Evolutionary conservation across 371 early-diverging fungal species (phyloP), one percentile per base, ranked within the genome.

Genomic region (Nematocida major): DNA sequence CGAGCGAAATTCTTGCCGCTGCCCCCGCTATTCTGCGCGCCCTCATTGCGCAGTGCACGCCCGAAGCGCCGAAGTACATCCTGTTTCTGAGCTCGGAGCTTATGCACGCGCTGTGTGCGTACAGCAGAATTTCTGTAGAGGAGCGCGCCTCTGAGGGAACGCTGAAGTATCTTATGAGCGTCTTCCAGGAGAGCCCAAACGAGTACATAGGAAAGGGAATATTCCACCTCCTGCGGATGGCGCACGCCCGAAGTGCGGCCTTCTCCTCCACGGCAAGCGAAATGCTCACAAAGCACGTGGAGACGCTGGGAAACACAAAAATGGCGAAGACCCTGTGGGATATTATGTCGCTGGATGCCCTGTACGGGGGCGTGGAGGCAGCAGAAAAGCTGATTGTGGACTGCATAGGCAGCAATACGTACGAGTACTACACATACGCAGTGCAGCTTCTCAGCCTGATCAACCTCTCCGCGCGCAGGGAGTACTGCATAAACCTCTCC

Each of bases 371-470:
- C 1, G 11, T 36, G 7, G 11, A 11, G 4, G 5, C 22, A 7
- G 13, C 57, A 34, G 15, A 15, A n/a, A 38, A 26, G 11, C 57
- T 57, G 28, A 13, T 57, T 34, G 11, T 57, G 34, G 15, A 57
- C 57, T 57, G 22, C 13, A 34, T 57, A 7, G 11, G 38, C 30
- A 26, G 38, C 34, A 34, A 34, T 22, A 11, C 38, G 1, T 34
- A 34, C 34, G 57, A 57, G 57, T 57, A 57, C 57, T 20, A 57
- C 30, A 34, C 57, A 26, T 57, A 57, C 34, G n/a, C 13, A 15
- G 18, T 57, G 26, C 57, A 20, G 13, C 13, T 57, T 7, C 57
- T 57, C 7, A 32, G 34, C 34, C 30, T 57, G 15, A 34, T 57
- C 26, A 57, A 57, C 1, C 18, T 57, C 7, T 4, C 26, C 7